Conservation (phyloP, 208 protist species). For the Leishmania turanica region DNA sequence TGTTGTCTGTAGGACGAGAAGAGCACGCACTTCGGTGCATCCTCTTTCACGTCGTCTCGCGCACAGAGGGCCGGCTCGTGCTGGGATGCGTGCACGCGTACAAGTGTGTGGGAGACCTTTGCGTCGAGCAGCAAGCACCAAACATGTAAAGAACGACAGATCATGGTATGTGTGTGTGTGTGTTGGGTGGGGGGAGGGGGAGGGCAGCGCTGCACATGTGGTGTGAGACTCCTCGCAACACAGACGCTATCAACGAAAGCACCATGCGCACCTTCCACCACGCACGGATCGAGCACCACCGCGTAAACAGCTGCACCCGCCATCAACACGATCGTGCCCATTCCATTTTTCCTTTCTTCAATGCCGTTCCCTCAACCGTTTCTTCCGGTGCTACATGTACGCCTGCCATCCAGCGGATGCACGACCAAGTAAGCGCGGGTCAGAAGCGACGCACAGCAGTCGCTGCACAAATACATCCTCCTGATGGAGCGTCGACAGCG, state of each 20-base stretch:
- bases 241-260: background rate
- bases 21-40: background rate
- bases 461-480: conserved; percentile 11
- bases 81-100: background rate
- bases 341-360: background rate
- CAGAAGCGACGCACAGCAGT: conserved; percentile 11
- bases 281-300: background rate
- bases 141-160: background rate
- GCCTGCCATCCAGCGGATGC: conserved; percentile 1
- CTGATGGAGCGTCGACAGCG: background rate
- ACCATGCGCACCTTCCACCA: background rate
- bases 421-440: conserved; percentile 8
- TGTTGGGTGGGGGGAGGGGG: background rate
- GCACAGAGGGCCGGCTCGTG: background rate
- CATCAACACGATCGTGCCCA: background rate
- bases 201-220: background rate
- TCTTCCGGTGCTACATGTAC: conserved; percentile 1
- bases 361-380: background rate
- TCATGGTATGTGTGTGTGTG: no score
- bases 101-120: background rate
- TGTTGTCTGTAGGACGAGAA: background rate
- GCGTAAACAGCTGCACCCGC: background rate
- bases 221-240: background rate
- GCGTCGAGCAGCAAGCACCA: background rate
- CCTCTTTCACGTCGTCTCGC: background rate